A percentile compares a stretch with the other conserved stretches of the same genome.
phyloP scores from a whole-genome alignment of 257 asterid genomes.

The Solanum sitiens region DNA sequence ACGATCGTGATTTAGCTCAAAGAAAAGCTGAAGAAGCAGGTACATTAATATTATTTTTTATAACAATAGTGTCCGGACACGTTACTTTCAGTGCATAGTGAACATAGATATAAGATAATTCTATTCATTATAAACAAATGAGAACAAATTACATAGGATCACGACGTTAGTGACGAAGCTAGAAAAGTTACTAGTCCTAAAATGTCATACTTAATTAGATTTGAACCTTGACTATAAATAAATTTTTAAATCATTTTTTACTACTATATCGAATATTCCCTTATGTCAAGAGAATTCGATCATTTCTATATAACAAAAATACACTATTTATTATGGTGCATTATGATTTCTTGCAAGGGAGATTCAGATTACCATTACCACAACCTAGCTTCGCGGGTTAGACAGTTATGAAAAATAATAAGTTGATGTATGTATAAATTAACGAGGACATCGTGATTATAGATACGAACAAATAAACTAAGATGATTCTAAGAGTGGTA shows the following conservation, averaged over 20 bases:
- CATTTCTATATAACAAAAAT: neutral
- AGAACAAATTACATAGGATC: neutral
- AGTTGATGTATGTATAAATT: rapidly evolving
- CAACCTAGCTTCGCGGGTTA: neutral
- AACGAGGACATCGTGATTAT: rapidly evolving
- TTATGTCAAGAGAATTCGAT: neutral
- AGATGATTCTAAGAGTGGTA: constrained; percentile 4
- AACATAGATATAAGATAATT: rapidly evolving
- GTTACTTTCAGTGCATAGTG: neutral
- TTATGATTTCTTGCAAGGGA: neutral
- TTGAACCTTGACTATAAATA: neutral
- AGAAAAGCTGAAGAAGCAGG: constrained; percentile 92
- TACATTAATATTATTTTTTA: neutral
- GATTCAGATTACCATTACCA: too few relatives aligned
- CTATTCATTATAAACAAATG: rapidly evolving
- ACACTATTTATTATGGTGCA: neutral
- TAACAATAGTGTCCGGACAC: neutral
- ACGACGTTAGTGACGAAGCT: neutral
- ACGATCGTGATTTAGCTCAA: constrained; percentile 67
- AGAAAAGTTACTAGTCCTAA: neutral
- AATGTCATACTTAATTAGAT: neutral
- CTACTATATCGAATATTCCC: neutral
- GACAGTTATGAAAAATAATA: rapidly evolving
- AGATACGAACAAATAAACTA: neutral
- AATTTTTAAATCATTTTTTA: neutral